Evolutionary conservation across 495 filamentous ascomycete species (phyloP), one percentile per base, ranked within the genome.

Genomic region (Penicillium argentinense): DNA sequence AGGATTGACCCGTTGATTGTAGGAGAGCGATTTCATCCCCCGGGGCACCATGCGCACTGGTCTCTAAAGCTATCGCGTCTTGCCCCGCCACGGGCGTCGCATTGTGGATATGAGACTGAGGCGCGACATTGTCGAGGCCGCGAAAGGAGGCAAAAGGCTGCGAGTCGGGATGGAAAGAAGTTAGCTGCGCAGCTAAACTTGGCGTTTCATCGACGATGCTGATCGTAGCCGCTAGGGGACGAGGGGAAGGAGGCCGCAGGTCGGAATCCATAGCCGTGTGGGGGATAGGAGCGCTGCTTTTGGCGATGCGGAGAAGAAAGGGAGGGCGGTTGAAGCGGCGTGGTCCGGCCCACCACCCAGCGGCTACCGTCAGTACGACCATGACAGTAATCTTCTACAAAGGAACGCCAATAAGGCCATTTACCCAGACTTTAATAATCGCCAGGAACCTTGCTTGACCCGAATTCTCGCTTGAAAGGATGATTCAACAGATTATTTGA

Each of bases 301-400:
- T 58, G 55, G 40, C 28, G 38, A 34, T 49, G 56, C 47, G 56
- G 56, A 51, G 43, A 53, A 43, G 40, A 32, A 34, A 44, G 39
- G 42, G 29, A 30, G 36, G 17, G 62, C 62, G 33, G 61, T 68
- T 45, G 72, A 69, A 59, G 59, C 71, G 41, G 49, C 51, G 44
- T 49, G 38, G 46, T 41, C 33, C 8, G 8, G 14, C n/a, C 18
- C 33, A 16, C 33, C 16, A 36, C 16, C 29, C 7, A 33, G 30
- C n/a, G 17, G 30, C 9, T 5, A 32, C n/a, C n/a, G n/a, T n/a
- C n/a, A n/a, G 2, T 16, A 13, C 30, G n/a, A 13, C 3, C n/a
- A n/a, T n/a, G n/a, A n/a, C n/a, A n/a, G n/a, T n/a, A n/a, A n/a
- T n/a, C n/a, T n/a, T n/a, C n/a, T n/a, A n/a, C n/a, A n/a, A n/a